Evolutionary conservation across 225 moss, liverwort and hornwort species (phyloP).

Genomic region (Pseudisothecium myosuroides): DNA sequence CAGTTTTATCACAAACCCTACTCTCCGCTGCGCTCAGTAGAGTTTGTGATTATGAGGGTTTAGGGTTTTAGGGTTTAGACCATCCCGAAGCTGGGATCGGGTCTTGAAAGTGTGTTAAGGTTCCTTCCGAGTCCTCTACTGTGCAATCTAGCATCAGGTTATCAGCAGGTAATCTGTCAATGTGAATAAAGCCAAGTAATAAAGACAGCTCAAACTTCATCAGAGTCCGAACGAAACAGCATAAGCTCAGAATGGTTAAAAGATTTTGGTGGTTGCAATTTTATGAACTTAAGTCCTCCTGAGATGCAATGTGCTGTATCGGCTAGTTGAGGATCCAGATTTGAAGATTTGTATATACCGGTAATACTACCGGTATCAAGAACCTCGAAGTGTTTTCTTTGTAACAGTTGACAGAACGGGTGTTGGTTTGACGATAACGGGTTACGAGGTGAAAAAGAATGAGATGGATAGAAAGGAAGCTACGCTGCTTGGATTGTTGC

Average conservation of each 20-base stretch:
- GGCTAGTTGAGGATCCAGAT: neutral
- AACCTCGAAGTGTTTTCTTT: neutral
- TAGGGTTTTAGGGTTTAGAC: neutral
- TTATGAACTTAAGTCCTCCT: neutral
- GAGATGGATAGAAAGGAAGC: neutral
- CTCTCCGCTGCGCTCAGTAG: neutral
- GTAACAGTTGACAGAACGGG: neutral
- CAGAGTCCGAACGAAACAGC: neutral
- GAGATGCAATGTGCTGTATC: neutral
- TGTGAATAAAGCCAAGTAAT: neutral
- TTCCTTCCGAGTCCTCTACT: neutral
- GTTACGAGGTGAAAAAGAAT: neutral
- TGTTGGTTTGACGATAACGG: neutral
- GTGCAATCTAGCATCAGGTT: neutral
- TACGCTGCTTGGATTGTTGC: neutral
- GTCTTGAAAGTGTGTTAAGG: neutral
- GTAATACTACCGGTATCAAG: neutral
- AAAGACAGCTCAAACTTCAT: neutral
- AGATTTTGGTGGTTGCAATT: neutral
- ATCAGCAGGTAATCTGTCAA: neutral
- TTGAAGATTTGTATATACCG: neutral
- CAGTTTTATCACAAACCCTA: neutral
- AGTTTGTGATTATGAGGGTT: neutral
- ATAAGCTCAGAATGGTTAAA: neutral
- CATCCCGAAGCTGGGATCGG: neutral